Base-by-base conservation (phyloP, 129 eudicot genomes). In the Smallanthus sonchifolius region DNA sequence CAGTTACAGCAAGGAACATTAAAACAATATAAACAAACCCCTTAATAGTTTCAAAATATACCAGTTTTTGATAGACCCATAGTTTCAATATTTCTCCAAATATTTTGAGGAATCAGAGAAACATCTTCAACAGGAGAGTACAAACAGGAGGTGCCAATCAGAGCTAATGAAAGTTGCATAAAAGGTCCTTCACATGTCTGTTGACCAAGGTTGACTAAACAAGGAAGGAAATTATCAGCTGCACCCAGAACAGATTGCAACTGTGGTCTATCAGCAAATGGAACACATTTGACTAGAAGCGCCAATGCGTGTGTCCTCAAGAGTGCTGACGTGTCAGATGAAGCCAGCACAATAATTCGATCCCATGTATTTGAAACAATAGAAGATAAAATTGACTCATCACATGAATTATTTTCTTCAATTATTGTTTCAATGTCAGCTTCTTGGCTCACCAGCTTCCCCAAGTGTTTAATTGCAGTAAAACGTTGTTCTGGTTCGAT, bases 401-500 rank as follows among this genome's bases (percentile, higher is more conserved):
- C 72, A 67, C 80, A 63, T 35, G 87, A 60, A 72, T 11, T 24
- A 63, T 57, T 72, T 63, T 47, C 43, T 16, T 70, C 81, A 9
- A 69, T 63, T 44, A 73, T 64, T 57, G 79, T 35, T 48, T 86
- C 89, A 76, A 86, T 84, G 68, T 86, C 83, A 49, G 80, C 73
- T 75, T 90, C 87, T 55, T 74, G 85, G 60, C 91, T 85, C 45
- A 90, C 79, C 40, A 90, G 87, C 68, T 80, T 77, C 56, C 89
- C 91, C 82, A 93, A 81, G 68, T 90, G 98, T 77, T 88, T 83
- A 16, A 93, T 80, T 11, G 96, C 96, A 59, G 87, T 78, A 75
- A 77, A 90, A n/a, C 95, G 90, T 39, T 87, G 98, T 73, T 93
- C 98, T 66, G 98, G 98, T 77, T 93, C 98, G 8, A 84, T 79